phyloP scores from a whole-genome alignment of 805 yeast genomes.

The Hyphopichia homilentoma region DNA sequence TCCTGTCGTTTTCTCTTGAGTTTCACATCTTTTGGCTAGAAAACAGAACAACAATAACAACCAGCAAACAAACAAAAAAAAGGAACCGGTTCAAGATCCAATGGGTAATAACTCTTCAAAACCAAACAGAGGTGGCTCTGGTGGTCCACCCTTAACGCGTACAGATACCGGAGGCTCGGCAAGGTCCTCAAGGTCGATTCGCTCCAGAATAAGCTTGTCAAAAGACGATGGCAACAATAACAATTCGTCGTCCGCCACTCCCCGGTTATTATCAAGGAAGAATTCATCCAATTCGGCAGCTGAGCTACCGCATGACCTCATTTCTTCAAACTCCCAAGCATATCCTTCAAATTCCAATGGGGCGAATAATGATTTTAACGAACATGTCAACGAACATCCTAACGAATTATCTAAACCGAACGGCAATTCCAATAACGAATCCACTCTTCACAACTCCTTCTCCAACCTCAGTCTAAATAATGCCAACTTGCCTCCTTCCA shows the following conservation, averaged over 20 bases:
- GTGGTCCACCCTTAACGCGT: conserved; percentile 44
- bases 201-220: conserved; percentile 31
- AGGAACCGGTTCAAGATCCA: no score
- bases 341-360: no score
- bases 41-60: no score
- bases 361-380: conserved; percentile 3
- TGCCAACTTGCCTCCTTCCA: conserved; percentile 55
- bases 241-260: conserved; percentile 19
- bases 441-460: conserved; percentile 7
- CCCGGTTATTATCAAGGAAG: conserved; percentile 27
- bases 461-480: conserved; percentile 9
- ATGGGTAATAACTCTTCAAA: conserved; percentile 57
- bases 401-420: conserved; percentile 10
- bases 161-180: conserved; percentile 53
- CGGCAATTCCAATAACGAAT: conserved; percentile 4
- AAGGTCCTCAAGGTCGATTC: conserved; percentile 44
- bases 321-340: no score
- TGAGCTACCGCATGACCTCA: conserved; percentile 2
- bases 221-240: conserved; percentile 13
- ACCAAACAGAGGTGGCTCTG: conserved; percentile 20
- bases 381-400: conserved; percentile 4
- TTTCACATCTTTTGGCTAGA: no score
- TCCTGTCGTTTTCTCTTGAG: no score
- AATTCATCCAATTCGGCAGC: conserved; percentile 17
- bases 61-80: no score